Evolutionary conservation across 2,329 filamentous ascomycete species (phyloP).

Genomic region (Sporothrix dimorphospora): DNA sequence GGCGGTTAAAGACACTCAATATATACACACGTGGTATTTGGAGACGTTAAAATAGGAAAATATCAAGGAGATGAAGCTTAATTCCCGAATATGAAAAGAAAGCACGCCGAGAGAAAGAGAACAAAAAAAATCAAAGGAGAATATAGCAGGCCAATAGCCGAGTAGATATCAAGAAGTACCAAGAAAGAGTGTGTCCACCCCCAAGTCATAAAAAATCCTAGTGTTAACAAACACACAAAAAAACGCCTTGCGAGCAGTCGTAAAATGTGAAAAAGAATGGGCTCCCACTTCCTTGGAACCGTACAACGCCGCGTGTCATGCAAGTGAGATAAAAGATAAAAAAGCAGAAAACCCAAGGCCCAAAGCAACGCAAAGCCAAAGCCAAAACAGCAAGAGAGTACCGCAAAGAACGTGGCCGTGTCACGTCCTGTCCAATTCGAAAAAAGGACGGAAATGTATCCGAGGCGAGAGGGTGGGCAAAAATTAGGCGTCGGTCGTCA

Average conservation of each 20-base stretch:
- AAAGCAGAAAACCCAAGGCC: background rate
- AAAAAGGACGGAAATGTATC: background rate
- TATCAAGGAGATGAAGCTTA: background rate
- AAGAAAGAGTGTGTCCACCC: constrained; percentile 17
- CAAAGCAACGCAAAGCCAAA: background rate
- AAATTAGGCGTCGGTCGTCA: background rate
- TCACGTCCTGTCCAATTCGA: background rate
- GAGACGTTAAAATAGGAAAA: background rate
- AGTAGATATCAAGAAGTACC: background rate
- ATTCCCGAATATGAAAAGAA: background rate
- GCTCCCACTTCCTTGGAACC: constrained; percentile 4
- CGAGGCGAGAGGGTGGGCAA: background rate
- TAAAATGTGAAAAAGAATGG: background rate
- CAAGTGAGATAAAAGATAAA: background rate
- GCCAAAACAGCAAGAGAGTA: background rate
- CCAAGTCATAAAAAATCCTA: constrained; percentile 12
- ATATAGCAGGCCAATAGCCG: background rate
- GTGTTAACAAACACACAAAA: background rate
- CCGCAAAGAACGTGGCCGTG: background rate
- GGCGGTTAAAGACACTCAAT: background rate
- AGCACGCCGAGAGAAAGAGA: background rate
- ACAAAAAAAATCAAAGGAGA: background rate
- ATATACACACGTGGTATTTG: constrained; percentile 4
- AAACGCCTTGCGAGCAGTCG: constrained; percentile 24
- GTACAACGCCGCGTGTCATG: constrained; percentile 24